These are phyloP conservation scores for Xylariales sp. DNA, from an alignment of 2,329 filamentous ascomycete species.

Conservation along the genomic window DNA sequence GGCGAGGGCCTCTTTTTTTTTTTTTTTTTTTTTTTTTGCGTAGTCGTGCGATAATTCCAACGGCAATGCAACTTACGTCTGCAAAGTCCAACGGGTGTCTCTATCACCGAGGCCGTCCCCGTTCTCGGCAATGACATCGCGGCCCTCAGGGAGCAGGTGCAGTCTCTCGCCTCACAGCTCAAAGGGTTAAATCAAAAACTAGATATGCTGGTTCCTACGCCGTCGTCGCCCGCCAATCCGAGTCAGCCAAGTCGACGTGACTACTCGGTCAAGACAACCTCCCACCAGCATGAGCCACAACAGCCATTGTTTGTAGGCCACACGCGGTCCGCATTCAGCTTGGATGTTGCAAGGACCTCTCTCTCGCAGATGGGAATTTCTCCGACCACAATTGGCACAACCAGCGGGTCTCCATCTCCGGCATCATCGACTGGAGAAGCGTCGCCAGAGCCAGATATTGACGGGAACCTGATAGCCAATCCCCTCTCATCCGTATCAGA, in stretches of 20 bases:
- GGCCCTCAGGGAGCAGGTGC: slow-evolving; percentile 6
- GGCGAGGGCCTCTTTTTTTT: slow-evolving; percentile 2
- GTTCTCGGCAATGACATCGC: not conserved
- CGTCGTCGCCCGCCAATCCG: not conserved
- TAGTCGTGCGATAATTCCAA: not conserved
- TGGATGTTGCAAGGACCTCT: slow-evolving; percentile 20
- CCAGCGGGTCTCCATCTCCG: not conserved
- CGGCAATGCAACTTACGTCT: not conserved
- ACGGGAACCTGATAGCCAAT: not conserved
- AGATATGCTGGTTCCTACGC: not conserved
- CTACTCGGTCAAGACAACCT: not conserved
- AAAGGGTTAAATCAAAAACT: slow-evolving; percentile 12
- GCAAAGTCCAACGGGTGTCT: not conserved
- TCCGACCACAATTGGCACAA: slow-evolving; percentile 7
- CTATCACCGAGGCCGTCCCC: not conserved
- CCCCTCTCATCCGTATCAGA: not conserved
- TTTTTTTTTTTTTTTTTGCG: not conserved
- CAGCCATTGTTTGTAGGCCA: slow-evolving; percentile 23
- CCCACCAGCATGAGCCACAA: slow-evolving; percentile 3
- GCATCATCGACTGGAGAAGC: not conserved
- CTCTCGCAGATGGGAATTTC: slow-evolving; percentile 23
- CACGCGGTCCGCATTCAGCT: slow-evolving; percentile 19
- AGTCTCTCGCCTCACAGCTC: slow-evolving; percentile 4
- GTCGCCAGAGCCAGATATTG: not conserved
- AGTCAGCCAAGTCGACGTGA: not conserved